Evolutionary conservation across 2,329 filamentous ascomycete species (phyloP).

Genomic region (Claviceps africana): DNA sequence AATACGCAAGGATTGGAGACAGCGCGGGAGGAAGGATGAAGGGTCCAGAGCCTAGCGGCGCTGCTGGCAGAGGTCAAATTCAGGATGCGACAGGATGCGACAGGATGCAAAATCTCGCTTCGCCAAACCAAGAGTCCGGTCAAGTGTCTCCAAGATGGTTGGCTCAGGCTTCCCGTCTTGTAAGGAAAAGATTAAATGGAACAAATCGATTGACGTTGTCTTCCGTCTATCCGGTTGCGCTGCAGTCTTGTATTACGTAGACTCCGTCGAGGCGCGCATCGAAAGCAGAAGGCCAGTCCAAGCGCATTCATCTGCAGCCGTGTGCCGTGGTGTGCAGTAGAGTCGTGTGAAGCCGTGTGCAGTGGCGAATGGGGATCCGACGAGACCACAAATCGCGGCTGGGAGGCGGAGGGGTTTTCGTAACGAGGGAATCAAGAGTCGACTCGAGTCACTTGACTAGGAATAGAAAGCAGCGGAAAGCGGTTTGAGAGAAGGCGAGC

Average conservation of each 20-base stretch:
- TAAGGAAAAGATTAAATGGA: constrained; percentile 5
- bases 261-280: constrained; percentile 1
- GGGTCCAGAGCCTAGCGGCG: background rate
- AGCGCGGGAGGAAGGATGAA: background rate
- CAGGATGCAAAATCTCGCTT: constrained; percentile 10
- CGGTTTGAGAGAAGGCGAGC: background rate
- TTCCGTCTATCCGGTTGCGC: constrained; percentile 11
- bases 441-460: background rate
- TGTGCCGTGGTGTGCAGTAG: background rate
- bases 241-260: constrained; percentile 11
- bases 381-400: background rate
- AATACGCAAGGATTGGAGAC: background rate
- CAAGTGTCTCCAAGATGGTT: constrained; percentile 3
- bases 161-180: constrained; percentile 4
- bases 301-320: background rate
- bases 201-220: constrained; percentile 8
- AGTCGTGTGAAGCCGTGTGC: background rate
- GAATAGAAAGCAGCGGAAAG: background rate
- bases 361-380: background rate
- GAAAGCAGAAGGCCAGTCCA: background rate
- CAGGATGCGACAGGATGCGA: constrained; percentile 5
- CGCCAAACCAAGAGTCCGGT: constrained; percentile 2
- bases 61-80: background rate
- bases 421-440: background rate
- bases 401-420: background rate